Percentiles rank a stretch among this genome's conserved stretches.
Evolutionary conservation across 805 yeast genomes (phyloP).

Genomic region (Jamesozyma gamospora): DNA sequence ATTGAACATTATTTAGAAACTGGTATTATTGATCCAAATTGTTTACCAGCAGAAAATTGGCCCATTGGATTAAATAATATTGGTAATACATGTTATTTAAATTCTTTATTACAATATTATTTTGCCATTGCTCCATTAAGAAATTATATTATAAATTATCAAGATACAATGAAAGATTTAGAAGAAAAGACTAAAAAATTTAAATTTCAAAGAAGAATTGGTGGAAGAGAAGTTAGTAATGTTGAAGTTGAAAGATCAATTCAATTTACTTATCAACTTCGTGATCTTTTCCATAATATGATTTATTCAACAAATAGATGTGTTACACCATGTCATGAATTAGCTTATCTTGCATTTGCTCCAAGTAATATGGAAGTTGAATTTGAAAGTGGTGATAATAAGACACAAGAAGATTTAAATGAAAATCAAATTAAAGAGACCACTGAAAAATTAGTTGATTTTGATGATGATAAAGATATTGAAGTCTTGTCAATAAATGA

Average conservation of each 20-base stretch:
- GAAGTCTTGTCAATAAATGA: neutral
- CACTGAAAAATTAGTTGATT: neutral
- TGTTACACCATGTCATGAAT: conserved; percentile 71
- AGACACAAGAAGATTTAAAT: too few species aligned
- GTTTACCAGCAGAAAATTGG: conserved; percentile 56
- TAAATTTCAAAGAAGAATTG: conserved; percentile 50
- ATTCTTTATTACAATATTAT: conserved; percentile 82
- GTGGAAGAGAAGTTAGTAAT: conserved; percentile 76
- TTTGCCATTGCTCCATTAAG: conserved; percentile 79
- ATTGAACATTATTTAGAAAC: conserved; percentile 46
- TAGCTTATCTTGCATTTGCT: conserved; percentile 80
- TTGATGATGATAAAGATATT: neutral
- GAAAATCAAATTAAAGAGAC: neutral
- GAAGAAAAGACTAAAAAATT: conserved; percentile 12
- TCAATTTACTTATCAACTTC: conserved; percentile 67
- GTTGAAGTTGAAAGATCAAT: conserved; percentile 71
- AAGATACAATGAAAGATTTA: conserved; percentile 28
- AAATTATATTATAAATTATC: conserved; percentile 49
- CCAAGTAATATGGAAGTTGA: conserved; percentile 60
- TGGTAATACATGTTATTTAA: conserved; percentile 92
- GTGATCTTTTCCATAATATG: conserved; percentile 60
- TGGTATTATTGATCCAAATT: conserved; percentile 52
- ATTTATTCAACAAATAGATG: conserved; percentile 51
- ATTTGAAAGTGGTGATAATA: conserved; percentile 29
- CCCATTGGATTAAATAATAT: conserved; percentile 92